Evolutionary conservation across 768 basidiomycete species (phyloP).

Genomic region (Lactifluus rugatus): DNA sequence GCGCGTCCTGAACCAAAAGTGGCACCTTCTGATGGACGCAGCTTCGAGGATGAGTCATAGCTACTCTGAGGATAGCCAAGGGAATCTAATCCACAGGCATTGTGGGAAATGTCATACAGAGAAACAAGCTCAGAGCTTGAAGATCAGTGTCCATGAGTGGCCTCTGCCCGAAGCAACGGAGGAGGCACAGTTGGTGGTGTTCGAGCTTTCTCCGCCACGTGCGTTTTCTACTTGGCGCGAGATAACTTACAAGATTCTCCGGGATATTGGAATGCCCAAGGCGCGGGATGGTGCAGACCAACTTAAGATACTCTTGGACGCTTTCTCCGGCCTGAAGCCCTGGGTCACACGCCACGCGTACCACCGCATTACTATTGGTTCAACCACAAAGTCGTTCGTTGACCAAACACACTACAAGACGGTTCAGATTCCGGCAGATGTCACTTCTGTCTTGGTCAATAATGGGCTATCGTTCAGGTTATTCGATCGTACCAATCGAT

Average conservation of each 20-base stretch:
- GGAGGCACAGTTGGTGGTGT: neutral
- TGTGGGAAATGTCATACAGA: too few relatives aligned
- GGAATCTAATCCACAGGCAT: neutral
- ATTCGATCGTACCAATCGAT: neutral
- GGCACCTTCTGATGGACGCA: too few relatives aligned
- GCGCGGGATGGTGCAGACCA: neutral
- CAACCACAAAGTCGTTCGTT: neutral
- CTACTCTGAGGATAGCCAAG: neutral
- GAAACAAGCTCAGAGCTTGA: too few relatives aligned
- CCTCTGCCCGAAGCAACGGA: neutral
- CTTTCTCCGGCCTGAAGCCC: too few relatives aligned
- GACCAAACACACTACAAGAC: neutral
- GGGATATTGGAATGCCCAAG: neutral
- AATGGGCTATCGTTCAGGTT: too few relatives aligned
- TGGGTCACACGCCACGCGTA: neutral
- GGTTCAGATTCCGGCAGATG: neutral
- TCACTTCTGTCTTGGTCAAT: neutral
- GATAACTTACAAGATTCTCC: conserved; percentile 1
- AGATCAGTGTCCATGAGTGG: neutral
- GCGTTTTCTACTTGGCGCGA: too few relatives aligned
- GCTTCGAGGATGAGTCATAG: too few relatives aligned
- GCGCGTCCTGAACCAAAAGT: too few relatives aligned
- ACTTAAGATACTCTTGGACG: too few relatives aligned
- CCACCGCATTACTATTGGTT: neutral
- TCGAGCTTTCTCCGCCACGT: too few relatives aligned